phyloP scores from a whole-genome alignment of 2,329 filamentous ascomycete genomes.

The Fusarium transvaalense region DNA sequence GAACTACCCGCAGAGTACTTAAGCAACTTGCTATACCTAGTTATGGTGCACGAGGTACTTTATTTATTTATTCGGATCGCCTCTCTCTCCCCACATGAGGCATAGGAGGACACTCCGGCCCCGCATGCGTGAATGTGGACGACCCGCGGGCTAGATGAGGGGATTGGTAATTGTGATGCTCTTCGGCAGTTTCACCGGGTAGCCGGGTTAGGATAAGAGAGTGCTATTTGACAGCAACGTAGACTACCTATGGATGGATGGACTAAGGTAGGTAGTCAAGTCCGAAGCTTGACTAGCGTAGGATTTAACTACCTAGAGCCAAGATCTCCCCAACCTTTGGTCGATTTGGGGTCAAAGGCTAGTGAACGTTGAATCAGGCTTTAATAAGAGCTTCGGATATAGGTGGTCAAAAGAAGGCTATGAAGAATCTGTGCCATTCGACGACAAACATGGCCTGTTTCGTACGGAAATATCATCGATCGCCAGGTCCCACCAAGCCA shows the following conservation, averaged over 20 bases:
- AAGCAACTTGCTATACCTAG: conserved; percentile 4
- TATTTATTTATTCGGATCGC: conserved; percentile 15
- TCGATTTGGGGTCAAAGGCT: conserved; percentile 6
- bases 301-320: background rate
- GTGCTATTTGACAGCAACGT: conserved; percentile 9
- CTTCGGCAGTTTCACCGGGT: conserved; percentile 34
- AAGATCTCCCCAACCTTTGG: background rate
- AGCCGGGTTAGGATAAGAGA: conserved; percentile 22
- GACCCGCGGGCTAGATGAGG: conserved; percentile 29
- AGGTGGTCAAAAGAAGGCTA: background rate
- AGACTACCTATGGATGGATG: conserved; percentile 9
- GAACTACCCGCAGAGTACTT: background rate
- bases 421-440: background rate
- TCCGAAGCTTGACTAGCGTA: conserved; percentile 24
- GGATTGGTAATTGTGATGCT: conserved; percentile 29
- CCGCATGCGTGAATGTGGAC: conserved; percentile 32
- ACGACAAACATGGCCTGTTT: conserved; percentile 1
- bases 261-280: conserved; percentile 13
- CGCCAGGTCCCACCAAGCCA: background rate
- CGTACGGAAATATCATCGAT: background rate
- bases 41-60: conserved; percentile 3
- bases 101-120: conserved; percentile 15
- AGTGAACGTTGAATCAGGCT: background rate
- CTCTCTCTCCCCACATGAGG: conserved; percentile 16
- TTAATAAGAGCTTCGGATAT: background rate